Conservation (phyloP, 2,329 filamentous ascomycete species). For the Penicillium capsulatum region DNA sequence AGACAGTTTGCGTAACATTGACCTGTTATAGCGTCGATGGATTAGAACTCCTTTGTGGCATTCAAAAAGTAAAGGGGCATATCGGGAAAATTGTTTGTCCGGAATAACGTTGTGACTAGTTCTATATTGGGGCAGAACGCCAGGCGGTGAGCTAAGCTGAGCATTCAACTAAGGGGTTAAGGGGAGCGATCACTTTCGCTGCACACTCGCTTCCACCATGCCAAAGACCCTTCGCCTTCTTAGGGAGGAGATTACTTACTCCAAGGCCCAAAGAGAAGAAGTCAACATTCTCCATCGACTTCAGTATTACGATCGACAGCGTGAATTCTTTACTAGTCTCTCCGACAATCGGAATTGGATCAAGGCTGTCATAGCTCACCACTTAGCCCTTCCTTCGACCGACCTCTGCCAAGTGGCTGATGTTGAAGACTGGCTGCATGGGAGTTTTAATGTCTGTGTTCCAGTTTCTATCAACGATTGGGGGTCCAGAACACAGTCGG, state of each 20-base stretch:
- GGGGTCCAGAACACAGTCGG: background rate
- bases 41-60: too few relatives aligned
- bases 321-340: slow-evolving; percentile 11
- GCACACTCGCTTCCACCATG: background rate
- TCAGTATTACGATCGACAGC: slow-evolving; percentile 14
- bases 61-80: too few relatives aligned
- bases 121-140: too few relatives aligned
- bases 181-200: background rate
- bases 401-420: background rate
- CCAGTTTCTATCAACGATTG: slow-evolving; percentile 14
- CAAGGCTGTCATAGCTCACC: slow-evolving; percentile 20
- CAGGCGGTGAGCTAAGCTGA: background rate
- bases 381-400: slow-evolving; percentile 15
- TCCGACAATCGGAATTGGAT: slow-evolving; percentile 4
- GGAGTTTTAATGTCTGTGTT: slow-evolving; percentile 29
- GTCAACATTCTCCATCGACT: slow-evolving; percentile 23
- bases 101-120: too few relatives aligned
- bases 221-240: slow-evolving; percentile 11
- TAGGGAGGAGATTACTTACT: slow-evolving; percentile 20
- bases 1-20: too few relatives aligned
- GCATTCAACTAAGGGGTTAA: background rate
- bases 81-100: too few relatives aligned
- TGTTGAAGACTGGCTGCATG: slow-evolving; percentile 20
- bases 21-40: too few relatives aligned
- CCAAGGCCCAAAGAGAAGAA: slow-evolving; percentile 16